These are phyloP conservation scores for Alopecurus myosuroides DNA, from an alignment of 176 grass and related monocot genomes.

Conservation along the genomic window DNA sequence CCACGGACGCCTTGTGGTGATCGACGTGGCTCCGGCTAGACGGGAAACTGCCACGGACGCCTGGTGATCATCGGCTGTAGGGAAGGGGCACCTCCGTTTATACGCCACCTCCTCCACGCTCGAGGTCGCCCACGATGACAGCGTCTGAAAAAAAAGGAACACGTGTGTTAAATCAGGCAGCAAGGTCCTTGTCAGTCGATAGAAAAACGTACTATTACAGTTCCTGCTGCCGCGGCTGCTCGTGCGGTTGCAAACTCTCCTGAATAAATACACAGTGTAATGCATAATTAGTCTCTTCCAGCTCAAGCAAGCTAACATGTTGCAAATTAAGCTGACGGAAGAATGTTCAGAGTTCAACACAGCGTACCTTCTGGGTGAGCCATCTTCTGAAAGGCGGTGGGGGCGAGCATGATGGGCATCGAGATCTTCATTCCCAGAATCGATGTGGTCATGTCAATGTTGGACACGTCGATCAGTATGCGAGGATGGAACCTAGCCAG, in stretches of 20 bases:
- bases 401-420: constrained; percentile 92
- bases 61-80: too few relatives aligned
- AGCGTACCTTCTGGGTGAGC: constrained; percentile 77
- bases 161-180: background rate
- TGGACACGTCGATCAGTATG: constrained; percentile 83
- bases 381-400: constrained; percentile 83
- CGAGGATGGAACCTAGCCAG: constrained; percentile 64
- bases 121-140: constrained; percentile 91
- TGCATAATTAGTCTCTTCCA: background rate
- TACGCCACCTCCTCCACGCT: constrained; percentile 91
- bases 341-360: background rate
- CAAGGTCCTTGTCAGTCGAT: background rate
- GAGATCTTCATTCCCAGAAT: constrained; percentile 79
- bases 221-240: constrained; percentile 77
- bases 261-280: constrained; percentile 19
- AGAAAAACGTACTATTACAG: constrained; percentile 50
- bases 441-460: constrained; percentile 71
- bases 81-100: too few relatives aligned
- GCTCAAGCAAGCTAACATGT: background rate
- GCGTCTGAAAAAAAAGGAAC: constrained; percentile 37
- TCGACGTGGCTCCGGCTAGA: too few relatives aligned
- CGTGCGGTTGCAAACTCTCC: constrained; percentile 90
- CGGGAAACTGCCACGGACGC: too few relatives aligned
- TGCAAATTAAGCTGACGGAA: background rate
- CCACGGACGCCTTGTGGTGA: too few relatives aligned